Percentiles rank a stretch among this genome's conserved stretches.
Evolutionary conservation across 768 basidiomycete genomes (phyloP).

Genomic region (Amanita exitialis): DNA sequence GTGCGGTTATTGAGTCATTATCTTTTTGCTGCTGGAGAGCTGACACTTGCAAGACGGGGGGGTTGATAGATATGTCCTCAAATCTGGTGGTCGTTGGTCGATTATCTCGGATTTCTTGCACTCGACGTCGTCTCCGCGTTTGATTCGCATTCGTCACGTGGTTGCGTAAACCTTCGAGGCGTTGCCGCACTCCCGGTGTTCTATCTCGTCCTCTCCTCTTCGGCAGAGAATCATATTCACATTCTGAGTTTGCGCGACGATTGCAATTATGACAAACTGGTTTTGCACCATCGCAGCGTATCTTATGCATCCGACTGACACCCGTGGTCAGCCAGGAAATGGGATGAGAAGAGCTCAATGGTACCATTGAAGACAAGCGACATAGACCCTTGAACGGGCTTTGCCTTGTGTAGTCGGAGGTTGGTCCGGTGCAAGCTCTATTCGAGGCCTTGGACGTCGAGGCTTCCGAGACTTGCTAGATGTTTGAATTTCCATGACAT

Average conservation of each 20-base stretch:
- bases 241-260: constrained; percentile 40
- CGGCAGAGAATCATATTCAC: constrained; percentile 60
- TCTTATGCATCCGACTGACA: constrained; percentile 63
- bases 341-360: constrained; percentile 8
- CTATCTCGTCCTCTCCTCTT: constrained; percentile 78
- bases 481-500: not conserved
- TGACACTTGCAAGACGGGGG: not conserved
- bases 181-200: constrained; percentile 69
- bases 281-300: constrained; percentile 75
- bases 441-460: constrained; percentile 45
- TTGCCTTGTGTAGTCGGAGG: constrained; percentile 79
- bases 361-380: constrained; percentile 74
- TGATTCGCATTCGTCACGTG: constrained; percentile 17
- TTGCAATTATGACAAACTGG: constrained; percentile 68
- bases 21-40: not conserved
- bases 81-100: no score
- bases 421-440: constrained; percentile 66
- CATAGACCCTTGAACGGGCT: constrained; percentile 63
- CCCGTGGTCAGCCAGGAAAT: constrained; percentile 6
- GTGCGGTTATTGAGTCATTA: no score
- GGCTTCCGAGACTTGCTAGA: constrained; percentile 18
- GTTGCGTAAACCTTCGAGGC: constrained; percentile 32
- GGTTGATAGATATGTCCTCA: not conserved
- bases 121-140: not conserved
- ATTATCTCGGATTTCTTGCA: not conserved